A percentile compares a stretch with the other conserved stretches of the same genome.
Evolutionary conservation across 2,329 filamentous ascomycete genomes (phyloP).

Genomic region (Aspergillus calidoustus): DNA sequence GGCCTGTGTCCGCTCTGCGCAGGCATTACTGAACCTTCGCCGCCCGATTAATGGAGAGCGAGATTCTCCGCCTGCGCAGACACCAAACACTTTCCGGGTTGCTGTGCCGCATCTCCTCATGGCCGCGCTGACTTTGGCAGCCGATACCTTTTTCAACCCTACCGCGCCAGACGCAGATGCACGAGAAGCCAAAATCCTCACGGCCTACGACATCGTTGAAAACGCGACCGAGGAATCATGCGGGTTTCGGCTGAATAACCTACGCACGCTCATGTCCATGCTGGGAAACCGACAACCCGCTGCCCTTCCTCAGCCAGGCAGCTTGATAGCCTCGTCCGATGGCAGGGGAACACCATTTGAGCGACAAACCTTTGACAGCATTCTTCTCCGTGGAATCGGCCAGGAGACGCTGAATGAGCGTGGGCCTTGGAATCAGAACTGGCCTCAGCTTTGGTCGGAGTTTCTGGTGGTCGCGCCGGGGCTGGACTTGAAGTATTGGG

Average conservation of each 20-base stretch:
- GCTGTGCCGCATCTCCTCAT: slow-evolving; percentile 30
- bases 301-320: too few relatives aligned
- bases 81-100: slow-evolving; percentile 25
- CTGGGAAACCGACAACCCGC: not conserved
- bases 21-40: slow-evolving; percentile 12
- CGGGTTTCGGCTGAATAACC: not conserved
- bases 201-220: slow-evolving; percentile 13
- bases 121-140: slow-evolving; percentile 29
- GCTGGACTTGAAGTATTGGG: not conserved
- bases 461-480: not conserved
- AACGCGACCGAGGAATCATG: slow-evolving; percentile 4
- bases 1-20: slow-evolving; percentile 5
- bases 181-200: slow-evolving; percentile 16
- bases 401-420: not conserved
- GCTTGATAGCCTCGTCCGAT: too few relatives aligned
- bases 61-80: slow-evolving; percentile 18
- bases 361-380: too few relatives aligned
- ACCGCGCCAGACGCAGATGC: slow-evolving; percentile 21
- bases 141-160: slow-evolving; percentile 29
- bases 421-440: not conserved
- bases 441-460: not conserved
- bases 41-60: not conserved
- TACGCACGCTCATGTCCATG: not conserved
- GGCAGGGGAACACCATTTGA: too few relatives aligned
- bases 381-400: too few relatives aligned